Conservation (phyloP, 2,329 filamentous ascomycete species). For the Cladosporium oxysporum region DNA sequence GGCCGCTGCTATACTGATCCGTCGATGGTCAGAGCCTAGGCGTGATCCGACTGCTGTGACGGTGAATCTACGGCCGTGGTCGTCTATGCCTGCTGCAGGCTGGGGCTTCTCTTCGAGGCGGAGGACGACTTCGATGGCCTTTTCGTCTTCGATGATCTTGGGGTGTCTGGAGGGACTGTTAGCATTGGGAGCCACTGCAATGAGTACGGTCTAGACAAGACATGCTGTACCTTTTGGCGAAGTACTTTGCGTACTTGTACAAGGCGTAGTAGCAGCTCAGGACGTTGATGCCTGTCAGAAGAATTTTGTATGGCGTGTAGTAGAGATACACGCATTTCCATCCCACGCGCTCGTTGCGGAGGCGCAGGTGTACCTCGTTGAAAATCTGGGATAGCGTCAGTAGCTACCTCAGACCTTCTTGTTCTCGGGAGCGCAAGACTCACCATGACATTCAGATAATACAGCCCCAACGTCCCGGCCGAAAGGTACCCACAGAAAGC, state of each 20-base stretch:
- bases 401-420: too few relatives aligned
- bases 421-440: too few relatives aligned
- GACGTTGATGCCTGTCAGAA: constrained; percentile 49
- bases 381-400: constrained; percentile 37
- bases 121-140: constrained; percentile 23
- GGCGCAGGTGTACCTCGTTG: constrained; percentile 51
- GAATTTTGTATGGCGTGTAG: constrained; percentile 49
- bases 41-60: neutral
- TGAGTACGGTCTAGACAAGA: too few relatives aligned
- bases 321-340: constrained; percentile 43
- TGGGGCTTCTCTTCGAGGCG: neutral
- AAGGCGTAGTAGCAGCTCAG: constrained; percentile 31
- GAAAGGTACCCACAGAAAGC: constrained; percentile 44
- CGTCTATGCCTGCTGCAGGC: constrained; percentile 30
- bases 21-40: neutral
- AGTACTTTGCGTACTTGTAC: constrained; percentile 32
- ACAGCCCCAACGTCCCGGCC: constrained; percentile 42
- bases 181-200: constrained; percentile 28
- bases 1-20: neutral
- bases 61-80: neutral
- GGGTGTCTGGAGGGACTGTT: constrained; percentile 40
- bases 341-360: constrained; percentile 47
- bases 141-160: constrained; percentile 51
- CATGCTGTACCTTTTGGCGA: neutral
- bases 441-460: constrained; percentile 40